A percentile compares a stretch with the other conserved stretches of the same genome.
phyloP scores from a whole-genome alignment of 805 yeast species.

The Jamesozyma rosinii region DNA sequence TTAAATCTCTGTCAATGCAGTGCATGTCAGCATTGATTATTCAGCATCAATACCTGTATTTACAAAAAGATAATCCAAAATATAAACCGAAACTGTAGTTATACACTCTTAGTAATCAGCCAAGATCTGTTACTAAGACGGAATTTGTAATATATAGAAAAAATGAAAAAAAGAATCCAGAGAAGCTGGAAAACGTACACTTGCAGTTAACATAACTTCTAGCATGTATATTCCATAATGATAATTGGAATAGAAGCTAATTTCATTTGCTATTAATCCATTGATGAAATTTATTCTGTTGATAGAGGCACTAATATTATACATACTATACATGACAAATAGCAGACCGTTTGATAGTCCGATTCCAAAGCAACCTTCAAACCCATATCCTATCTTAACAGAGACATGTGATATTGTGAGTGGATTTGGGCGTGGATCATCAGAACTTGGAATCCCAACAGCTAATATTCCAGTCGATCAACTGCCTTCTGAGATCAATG shows the following conservation, averaged over 20 bases:
- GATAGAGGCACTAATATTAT: slow-evolving; percentile 5
- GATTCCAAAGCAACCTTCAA: slow-evolving; percentile 35
- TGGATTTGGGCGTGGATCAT: slow-evolving; percentile 93
- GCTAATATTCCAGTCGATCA: slow-evolving; percentile 70
- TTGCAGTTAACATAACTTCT: too few relatives aligned
- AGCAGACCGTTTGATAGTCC: slow-evolving; percentile 20
- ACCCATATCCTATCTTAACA: slow-evolving; percentile 43
- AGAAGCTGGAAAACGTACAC: too few relatives aligned
- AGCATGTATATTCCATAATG: neutral
- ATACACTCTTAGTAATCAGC: neutral
- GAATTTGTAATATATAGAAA: neutral
- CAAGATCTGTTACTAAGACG: neutral
- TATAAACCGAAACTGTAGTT: too few relatives aligned
- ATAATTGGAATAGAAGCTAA: neutral
- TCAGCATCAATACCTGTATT: too few relatives aligned
- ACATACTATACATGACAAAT: slow-evolving; percentile 1
- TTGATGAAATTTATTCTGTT: slow-evolving; percentile 1
- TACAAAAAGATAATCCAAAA: too few relatives aligned
- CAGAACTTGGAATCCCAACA: slow-evolving; percentile 91
- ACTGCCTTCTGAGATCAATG: slow-evolving; percentile 34
- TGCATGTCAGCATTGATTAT: too few relatives aligned
- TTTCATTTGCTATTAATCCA: neutral
- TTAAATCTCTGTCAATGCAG: too few relatives aligned
- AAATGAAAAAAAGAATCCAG: neutral
- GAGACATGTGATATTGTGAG: slow-evolving; percentile 45